Evolutionary conservation across 2,329 filamentous ascomycete genomes (phyloP).

Genomic region (Aspergillus viridinutans): DNA sequence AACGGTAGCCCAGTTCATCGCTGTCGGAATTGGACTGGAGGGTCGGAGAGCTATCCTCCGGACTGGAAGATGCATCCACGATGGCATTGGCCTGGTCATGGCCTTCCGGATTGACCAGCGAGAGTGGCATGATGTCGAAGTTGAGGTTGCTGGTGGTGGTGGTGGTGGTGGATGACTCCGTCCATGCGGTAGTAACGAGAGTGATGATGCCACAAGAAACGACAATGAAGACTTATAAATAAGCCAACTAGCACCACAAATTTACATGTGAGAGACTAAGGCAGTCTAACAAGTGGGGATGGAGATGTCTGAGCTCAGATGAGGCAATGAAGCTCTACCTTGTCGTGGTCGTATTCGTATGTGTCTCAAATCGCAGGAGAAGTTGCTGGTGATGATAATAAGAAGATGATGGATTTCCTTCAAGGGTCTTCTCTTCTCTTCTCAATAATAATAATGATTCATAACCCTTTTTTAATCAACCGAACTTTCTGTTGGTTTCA

Average conservation of each 20-base stretch:
- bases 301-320: constrained; percentile 1
- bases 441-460: background rate
- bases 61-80: constrained; percentile 1
- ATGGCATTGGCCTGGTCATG: constrained; percentile 5
- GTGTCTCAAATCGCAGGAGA: background rate
- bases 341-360: constrained; percentile 7
- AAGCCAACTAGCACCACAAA: background rate
- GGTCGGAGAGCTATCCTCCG: constrained; percentile 10
- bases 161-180: background rate
- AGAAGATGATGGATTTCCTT: background rate
- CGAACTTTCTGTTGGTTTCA: background rate
- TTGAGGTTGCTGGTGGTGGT: background rate
- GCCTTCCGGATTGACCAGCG: constrained; percentile 1
- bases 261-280: constrained; percentile 4
- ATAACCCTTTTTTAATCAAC: background rate
- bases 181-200: background rate
- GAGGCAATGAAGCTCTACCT: background rate
- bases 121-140: constrained; percentile 5
- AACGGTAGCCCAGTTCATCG: constrained; percentile 19
- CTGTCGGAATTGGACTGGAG: constrained; percentile 27
- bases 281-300: background rate
- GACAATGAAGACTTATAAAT: background rate
- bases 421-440: background rate
- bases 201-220: background rate
- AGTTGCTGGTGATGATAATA: background rate